These are phyloP conservation scores for Solanum microdontum DNA, from an alignment of 257 asterid species.

Conservation along the genomic window DNA sequence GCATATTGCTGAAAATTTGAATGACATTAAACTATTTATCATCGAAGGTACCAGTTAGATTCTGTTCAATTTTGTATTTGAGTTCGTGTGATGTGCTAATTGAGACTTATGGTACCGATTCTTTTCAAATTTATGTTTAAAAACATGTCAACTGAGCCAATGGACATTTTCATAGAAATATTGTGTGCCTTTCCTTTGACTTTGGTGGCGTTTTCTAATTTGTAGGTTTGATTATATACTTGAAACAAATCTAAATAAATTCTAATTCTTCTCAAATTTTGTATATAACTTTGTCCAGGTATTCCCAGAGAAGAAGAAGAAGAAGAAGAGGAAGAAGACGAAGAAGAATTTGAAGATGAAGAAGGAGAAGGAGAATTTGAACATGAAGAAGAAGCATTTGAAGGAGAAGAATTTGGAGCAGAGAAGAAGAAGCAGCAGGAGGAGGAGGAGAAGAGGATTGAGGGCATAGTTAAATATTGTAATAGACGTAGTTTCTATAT, in stretches of 20 bases:
- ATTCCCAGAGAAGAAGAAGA: background rate
- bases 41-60: background rate
- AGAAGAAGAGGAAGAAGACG: background rate
- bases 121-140: background rate
- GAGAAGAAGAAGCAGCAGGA: background rate
- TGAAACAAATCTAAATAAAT: background rate
- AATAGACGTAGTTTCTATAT: background rate
- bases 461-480: background rate
- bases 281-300: background rate
- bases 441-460: background rate
- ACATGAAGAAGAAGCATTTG: background rate
- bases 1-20: background rate
- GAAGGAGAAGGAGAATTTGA: background rate
- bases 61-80: background rate
- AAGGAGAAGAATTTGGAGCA: background rate
- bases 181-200: background rate
- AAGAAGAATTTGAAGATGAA: background rate
- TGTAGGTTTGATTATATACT: background rate
- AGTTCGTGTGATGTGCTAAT: background rate
- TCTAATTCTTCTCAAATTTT: background rate
- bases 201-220: background rate
- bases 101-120: background rate
- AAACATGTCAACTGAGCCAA: background rate
- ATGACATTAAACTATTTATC: background rate
- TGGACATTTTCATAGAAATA: background rate